Percentiles rank a stretch among this genome's conserved stretches.
phyloP scores from a whole-genome alignment of 169 alveolate species.

The Eimeria acervulina region DNA sequence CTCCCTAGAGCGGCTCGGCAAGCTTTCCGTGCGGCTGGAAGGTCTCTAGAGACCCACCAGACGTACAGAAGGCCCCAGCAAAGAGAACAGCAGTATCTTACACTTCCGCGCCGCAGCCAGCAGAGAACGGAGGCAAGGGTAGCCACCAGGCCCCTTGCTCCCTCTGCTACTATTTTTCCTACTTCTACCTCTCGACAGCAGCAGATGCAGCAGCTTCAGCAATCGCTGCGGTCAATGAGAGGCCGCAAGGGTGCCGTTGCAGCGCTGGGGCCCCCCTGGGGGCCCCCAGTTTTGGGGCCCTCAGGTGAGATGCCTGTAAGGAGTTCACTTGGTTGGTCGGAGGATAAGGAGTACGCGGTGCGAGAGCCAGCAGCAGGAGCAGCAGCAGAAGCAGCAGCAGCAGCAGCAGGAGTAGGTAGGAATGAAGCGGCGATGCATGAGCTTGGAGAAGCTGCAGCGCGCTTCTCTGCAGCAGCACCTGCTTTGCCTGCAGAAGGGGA shows the following conservation, averaged over 20 bases:
- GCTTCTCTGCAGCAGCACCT: background rate
- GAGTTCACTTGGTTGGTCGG: too few species aligned
- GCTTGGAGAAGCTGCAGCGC: background rate
- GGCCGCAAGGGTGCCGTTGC: background rate
- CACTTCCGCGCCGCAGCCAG: background rate
- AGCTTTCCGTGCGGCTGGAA: background rate
- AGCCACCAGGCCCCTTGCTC: background rate
- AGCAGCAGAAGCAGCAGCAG: slow-evolving; percentile 12
- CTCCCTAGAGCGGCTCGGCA: background rate
- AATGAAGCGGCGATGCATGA: background rate
- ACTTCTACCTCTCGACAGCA: background rate
- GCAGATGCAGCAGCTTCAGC: background rate
- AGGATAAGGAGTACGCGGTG: too few species aligned
- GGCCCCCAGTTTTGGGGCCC: background rate
- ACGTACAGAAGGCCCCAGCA: slow-evolving; percentile 6
- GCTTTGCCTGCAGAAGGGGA: background rate
- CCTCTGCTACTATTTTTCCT: background rate
- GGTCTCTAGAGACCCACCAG: background rate
- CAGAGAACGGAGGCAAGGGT: background rate
- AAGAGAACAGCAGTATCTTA: background rate
- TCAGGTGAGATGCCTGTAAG: background rate
- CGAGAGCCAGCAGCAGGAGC: slow-evolving; percentile 2
- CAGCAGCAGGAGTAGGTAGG: background rate
- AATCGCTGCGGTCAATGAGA: background rate
- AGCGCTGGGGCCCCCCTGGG: background rate